These are phyloP conservation scores for Kwoniella europaea DNA, from an alignment of 768 basidiomycete genomes.

Conservation along the genomic window DNA sequence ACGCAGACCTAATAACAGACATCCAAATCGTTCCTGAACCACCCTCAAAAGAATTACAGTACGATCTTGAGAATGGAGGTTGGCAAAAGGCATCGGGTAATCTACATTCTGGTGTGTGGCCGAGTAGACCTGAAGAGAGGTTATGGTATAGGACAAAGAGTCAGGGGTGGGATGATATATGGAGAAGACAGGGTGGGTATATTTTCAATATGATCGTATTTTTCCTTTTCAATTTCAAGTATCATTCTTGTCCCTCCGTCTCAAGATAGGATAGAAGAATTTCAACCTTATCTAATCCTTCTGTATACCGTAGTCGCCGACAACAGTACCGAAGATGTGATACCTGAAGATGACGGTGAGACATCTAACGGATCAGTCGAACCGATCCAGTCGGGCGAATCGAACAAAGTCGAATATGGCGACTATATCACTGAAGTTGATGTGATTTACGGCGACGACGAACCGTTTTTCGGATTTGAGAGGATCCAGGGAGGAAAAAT, in stretches of 20 bases:
- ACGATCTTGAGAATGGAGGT: constrained; percentile 55
- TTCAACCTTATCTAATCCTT: not conserved
- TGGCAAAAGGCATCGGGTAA: constrained; percentile 74
- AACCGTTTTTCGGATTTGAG: constrained; percentile 85
- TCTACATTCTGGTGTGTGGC: constrained; percentile 68
- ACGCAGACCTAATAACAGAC: constrained; percentile 78
- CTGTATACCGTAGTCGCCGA: not conserved
- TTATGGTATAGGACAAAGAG: constrained; percentile 76
- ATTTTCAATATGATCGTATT: not conserved
- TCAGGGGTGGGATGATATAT: constrained; percentile 52
- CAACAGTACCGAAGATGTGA: not conserved
- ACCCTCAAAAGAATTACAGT: constrained; percentile 61
- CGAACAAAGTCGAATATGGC: constrained; percentile 37
- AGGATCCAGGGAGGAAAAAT: constrained; percentile 62
- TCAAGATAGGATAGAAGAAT: not conserved
- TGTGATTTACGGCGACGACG: constrained; percentile 80
- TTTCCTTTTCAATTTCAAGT: no score
- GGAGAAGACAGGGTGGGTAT: constrained; percentile 15
- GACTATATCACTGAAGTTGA: constrained; percentile 89
- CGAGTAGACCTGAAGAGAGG: constrained; percentile 64
- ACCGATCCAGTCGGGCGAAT: constrained; percentile 17
- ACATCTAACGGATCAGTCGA: constrained; percentile 2
- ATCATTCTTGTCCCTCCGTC: not conserved
- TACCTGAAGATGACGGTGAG: constrained; percentile 15
- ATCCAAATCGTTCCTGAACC: constrained; percentile 69